Evolutionary conservation across 2,329 filamentous ascomycete species (phyloP), one percentile per base, ranked within the genome.

Genomic region (Westerdykella sp.): DNA sequence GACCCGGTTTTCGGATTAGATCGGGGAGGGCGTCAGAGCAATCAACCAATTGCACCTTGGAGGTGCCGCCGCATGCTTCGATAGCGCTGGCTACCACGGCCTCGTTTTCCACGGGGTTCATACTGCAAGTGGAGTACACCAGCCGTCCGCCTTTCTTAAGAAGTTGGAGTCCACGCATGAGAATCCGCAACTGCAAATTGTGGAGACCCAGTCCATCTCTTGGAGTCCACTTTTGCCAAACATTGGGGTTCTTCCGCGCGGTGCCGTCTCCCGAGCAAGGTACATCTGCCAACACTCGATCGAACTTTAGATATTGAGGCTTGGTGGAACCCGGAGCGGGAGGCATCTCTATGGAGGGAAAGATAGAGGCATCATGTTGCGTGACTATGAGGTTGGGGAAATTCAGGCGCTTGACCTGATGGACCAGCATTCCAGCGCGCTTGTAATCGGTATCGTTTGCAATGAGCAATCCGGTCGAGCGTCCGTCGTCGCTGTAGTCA

Each of bases 101-200:
- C 70, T 98, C 93, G 60, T 98, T 95, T 73, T 98, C 93, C 22
- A 97, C 81, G 0, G 93, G 93, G 70, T 98, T 98, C 86, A 98
- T 88, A 68, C 89, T 96, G 76, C 93, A 98, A 15, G 93, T 98
- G 3, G 91, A 97, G 72, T 97, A 98, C 41, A 98, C 91, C 22
- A 97, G 87, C 50, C 90, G 81, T 40, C 93, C 93, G 34, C 93
- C 91, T 43, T 88, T 85, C 74, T 96, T 97, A 53, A 98, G 80
- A 82, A 98, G 88, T 70, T 97, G 91, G 40, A 98, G 76, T 25
- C 93, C 87, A 48, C 93, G 84, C 44, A 95, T 86, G 39, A 98
- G 74, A 54, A 98, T 98, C 37, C 91, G 79, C 36, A 88, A 78
- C 69, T 98, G 93, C 1, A 88, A 94, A 28, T 81, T 72, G 67